Percentiles rank a stretch among this genome's conserved stretches.
These are phyloP conservation scores for Pinus tabuliformis DNA, from an alignment of 75 land plant species.

Conservation along the genomic window DNA sequence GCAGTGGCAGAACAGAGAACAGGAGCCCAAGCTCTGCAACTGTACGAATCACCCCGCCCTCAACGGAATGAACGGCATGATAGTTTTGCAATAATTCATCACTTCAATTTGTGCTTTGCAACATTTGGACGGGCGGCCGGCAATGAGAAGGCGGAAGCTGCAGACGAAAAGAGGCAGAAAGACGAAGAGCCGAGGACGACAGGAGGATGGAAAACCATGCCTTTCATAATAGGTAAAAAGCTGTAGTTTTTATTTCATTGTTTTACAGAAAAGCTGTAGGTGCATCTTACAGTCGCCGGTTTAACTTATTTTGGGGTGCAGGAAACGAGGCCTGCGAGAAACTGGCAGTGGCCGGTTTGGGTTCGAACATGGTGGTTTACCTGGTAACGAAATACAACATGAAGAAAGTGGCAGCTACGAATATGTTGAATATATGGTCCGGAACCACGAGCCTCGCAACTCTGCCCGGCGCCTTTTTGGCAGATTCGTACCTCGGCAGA, in stretches of 20 bases:
- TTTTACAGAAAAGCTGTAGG: neutral
- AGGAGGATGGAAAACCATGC: conserved; percentile 57
- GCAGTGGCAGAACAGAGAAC: neutral
- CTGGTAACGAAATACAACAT: conserved; percentile 37
- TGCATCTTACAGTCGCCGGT: neutral
- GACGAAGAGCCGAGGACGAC: neutral
- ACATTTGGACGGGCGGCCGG: neutral
- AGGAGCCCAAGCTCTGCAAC: neutral
- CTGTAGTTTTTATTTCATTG: neutral
- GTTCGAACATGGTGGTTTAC: conserved; percentile 43
- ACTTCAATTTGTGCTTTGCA: conserved; percentile 8
- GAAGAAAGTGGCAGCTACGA: conserved; percentile 35
- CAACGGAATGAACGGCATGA: neutral
- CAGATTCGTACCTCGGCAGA: conserved; percentile 64
- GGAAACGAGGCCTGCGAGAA: conserved; percentile 59
- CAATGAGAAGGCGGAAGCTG: neutral
- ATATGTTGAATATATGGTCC: conserved; percentile 28
- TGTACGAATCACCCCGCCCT: too few species aligned
- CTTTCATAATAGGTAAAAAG: conserved; percentile 49
- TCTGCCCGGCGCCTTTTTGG: conserved; percentile 52
- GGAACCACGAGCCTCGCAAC: conserved; percentile 59
- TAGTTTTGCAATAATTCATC: neutral
- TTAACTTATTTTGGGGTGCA: conserved; percentile 2
- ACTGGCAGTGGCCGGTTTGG: conserved; percentile 48
- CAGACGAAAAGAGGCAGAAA: neutral